Conservation (phyloP, 345 rosid genomes). For the Ceriops tagal region DNA sequence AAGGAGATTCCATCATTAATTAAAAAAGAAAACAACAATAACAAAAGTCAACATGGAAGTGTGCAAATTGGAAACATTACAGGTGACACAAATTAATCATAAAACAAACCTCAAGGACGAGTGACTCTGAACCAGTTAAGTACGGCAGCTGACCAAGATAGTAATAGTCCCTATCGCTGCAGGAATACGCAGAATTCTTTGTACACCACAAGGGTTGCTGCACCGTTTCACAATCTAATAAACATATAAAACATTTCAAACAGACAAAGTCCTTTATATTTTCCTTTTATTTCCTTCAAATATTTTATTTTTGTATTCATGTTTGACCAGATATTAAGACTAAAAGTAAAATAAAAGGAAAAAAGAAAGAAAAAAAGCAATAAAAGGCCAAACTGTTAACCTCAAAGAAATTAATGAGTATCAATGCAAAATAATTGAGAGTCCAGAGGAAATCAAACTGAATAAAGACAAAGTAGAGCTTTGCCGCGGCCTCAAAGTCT, state of each 20-base stretch:
- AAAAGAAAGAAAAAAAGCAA: neutral
- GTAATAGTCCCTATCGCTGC: conserved; percentile 67
- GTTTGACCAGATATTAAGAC: neutral
- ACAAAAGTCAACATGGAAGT: too few species aligned
- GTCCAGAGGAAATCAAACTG: conserved; percentile 73
- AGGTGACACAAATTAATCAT: too few species aligned
- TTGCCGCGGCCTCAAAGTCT: conserved; percentile 58
- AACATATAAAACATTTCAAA: conserved; percentile 3
- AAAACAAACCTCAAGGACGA: conserved; percentile 61
- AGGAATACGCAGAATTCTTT: conserved; percentile 41
- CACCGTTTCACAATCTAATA: conserved; percentile 20
- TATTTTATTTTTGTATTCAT: neutral
- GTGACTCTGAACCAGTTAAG: conserved; percentile 59
- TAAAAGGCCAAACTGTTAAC: conserved; percentile 28
- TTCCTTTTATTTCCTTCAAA: neutral
- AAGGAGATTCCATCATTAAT: neutral
- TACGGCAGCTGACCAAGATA: conserved; percentile 91
- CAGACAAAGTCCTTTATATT: neutral
- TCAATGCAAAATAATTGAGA: conserved; percentile 75
- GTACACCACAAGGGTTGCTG: conserved; percentile 95
- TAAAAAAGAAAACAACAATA: too few species aligned
- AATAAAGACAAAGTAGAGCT: conserved; percentile 56
- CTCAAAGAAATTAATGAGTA: conserved; percentile 80
- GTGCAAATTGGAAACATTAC: too few species aligned
- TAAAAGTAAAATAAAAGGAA: neutral